phyloP scores from a whole-genome alignment of 2,329 filamentous ascomycete species.

The Talaromyces rugulosus region DNA sequence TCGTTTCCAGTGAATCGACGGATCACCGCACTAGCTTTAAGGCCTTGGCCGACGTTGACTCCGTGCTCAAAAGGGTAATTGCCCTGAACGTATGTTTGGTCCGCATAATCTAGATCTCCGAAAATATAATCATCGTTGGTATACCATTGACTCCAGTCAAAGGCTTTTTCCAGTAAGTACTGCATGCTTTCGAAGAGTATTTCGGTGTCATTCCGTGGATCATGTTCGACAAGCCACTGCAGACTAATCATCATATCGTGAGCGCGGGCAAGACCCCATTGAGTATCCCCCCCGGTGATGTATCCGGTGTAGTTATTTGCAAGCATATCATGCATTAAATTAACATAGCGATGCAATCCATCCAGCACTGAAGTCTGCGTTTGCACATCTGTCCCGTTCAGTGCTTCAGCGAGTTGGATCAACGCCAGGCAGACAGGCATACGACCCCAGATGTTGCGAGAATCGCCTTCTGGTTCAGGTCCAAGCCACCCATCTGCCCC shows the following conservation, averaged over 20 bases:
- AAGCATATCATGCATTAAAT: not conserved
- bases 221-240: not conserved
- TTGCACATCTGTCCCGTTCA: slow-evolving; percentile 14
- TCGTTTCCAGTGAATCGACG: too few species aligned
- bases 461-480: not conserved
- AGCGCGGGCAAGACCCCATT: not conserved
- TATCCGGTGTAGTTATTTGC: not conserved
- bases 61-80: not conserved
- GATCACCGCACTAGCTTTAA: too few species aligned
- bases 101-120: too few species aligned
- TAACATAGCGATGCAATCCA: slow-evolving; percentile 30
- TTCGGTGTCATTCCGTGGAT: not conserved
- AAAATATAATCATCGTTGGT: too few species aligned
- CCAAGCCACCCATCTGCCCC: not conserved
- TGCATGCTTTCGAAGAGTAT: too few species aligned
- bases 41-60: not conserved
- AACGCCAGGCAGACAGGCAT: too few species aligned
- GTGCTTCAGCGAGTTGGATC: too few species aligned
- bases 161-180: too few species aligned
- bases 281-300: not conserved
- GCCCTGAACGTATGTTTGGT: too few species aligned
- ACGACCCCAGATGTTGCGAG: not conserved
- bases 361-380: slow-evolving; percentile 36
- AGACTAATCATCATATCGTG: not conserved
- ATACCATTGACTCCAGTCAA: too few species aligned